Conservation (phyloP, 2,329 filamentous ascomycete species). For the Metarhizium humberi region DNA sequence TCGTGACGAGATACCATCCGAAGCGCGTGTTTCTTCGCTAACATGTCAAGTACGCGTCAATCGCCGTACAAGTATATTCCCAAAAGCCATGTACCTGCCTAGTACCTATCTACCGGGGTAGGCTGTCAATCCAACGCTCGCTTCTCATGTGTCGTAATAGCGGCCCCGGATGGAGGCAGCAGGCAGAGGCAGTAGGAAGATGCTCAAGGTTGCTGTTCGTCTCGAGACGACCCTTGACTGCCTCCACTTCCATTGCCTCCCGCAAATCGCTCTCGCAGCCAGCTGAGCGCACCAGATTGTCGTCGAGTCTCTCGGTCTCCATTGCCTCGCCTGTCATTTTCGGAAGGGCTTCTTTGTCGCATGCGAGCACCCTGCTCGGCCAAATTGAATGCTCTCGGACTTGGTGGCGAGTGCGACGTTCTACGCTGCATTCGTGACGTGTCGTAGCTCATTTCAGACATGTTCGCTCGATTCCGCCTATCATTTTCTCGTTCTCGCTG, state of each 20-base stretch:
- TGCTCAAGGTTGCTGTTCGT: constrained; percentile 15
- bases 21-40: neutral
- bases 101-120: no score
- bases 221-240: constrained; percentile 17
- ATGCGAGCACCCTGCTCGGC: constrained; percentile 22
- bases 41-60: neutral
- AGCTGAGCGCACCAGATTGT: constrained; percentile 28
- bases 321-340: constrained; percentile 21
- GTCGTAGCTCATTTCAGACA: constrained; percentile 21
- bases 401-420: constrained; percentile 28
- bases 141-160: no score
- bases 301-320: constrained; percentile 21
- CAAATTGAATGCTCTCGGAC: constrained; percentile 18
- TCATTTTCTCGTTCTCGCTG: constrained; percentile 16
- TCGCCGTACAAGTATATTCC: no score
- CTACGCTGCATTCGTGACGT: constrained; percentile 26
- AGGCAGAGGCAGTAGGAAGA: neutral
- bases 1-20: neutral
- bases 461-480: constrained; percentile 13
- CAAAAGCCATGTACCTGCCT: no score
- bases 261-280: constrained; percentile 33
- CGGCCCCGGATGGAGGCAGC: no score
- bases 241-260: constrained; percentile 18
- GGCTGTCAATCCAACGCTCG: no score
- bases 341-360: constrained; percentile 29